phyloP scores from a whole-genome alignment of 768 basidiomycete genomes.

The Lentinula aciculospora region DNA sequence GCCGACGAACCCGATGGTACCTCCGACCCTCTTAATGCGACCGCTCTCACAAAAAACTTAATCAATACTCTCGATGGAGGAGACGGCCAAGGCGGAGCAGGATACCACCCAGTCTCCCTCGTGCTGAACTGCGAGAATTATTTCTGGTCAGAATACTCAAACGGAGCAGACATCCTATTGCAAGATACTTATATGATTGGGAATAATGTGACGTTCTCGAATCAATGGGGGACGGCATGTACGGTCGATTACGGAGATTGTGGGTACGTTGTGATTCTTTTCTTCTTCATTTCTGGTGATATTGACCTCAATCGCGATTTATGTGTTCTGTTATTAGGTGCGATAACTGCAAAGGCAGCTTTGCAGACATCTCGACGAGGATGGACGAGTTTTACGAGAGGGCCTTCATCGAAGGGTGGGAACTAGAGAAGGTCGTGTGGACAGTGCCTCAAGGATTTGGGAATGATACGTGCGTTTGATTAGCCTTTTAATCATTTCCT shows the following conservation, averaged over 20 bases:
- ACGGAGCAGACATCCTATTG: slow-evolving; percentile 66
- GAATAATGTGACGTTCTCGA: slow-evolving; percentile 62
- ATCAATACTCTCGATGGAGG: slow-evolving; percentile 55
- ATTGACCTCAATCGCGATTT: neutral
- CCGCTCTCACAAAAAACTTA: slow-evolving; percentile 43
- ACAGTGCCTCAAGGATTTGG: slow-evolving; percentile 80
- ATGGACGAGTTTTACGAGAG: slow-evolving; percentile 63
- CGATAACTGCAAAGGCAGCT: slow-evolving; percentile 62
- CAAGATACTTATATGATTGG: slow-evolving; percentile 58
- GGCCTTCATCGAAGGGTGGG: slow-evolving; percentile 60
- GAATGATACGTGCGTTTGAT: slow-evolving; percentile 36
- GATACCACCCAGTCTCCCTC: slow-evolving; percentile 62
- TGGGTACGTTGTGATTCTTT: slow-evolving; percentile 41
- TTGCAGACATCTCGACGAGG: slow-evolving; percentile 62
- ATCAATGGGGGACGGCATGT: slow-evolving; percentile 56
- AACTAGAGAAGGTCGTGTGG: slow-evolving; percentile 67
- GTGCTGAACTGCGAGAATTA: slow-evolving; percentile 67
- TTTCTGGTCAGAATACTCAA: slow-evolving; percentile 50
- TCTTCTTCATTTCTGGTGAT: neutral
- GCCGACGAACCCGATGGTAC: slow-evolving; percentile 73
- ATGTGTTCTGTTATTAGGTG: slow-evolving; percentile 25
- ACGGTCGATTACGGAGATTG: slow-evolving; percentile 66
- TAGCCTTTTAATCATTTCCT: neutral
- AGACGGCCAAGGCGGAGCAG: slow-evolving; percentile 39
- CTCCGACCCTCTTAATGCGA: slow-evolving; percentile 60